Evolutionary conservation across 371 early-diverging fungal genomes (phyloP).

Genomic region (Mortierella sp.): DNA sequence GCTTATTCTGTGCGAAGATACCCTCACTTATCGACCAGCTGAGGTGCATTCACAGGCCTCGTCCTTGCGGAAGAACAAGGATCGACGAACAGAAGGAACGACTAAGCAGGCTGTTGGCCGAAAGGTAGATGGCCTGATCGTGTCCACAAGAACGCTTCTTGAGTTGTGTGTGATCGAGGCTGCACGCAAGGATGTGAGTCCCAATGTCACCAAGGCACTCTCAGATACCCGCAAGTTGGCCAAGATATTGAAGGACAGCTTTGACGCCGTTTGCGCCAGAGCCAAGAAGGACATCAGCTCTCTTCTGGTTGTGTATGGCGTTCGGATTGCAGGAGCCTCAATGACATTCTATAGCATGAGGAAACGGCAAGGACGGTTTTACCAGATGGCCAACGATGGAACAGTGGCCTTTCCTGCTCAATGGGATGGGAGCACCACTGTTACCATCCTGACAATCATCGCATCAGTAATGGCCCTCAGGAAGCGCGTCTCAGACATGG

Average conservation of each 20-base stretch:
- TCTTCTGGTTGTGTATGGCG: neutral
- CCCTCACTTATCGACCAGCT: slow-evolving; percentile 2
- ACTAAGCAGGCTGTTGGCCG: neutral
- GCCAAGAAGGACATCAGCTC: neutral
- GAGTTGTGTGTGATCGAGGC: neutral
- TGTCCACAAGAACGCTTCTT: neutral
- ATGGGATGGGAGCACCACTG: neutral
- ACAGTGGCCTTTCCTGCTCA: neutral
- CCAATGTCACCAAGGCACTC: neutral
- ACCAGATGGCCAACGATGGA: neutral
- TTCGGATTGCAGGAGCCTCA: neutral
- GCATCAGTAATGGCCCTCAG: neutral
- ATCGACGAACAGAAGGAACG: neutral
- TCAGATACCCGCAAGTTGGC: neutral
- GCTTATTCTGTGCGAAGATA: slow-evolving; percentile 1
- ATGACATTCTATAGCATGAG: neutral
- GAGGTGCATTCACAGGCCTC: slow-evolving; percentile 15
- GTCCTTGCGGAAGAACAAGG: slow-evolving; percentile 4
- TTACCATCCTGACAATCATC: neutral
- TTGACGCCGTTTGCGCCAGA: neutral
- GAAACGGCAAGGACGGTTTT: neutral
- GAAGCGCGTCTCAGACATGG: neutral
- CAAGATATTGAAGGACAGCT: neutral
- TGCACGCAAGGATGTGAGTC: neutral
- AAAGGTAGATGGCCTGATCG: neutral